These are phyloP conservation scores for Flaveria floridana DNA, from an alignment of 140 eudicot species.

Conservation along the genomic window DNA sequence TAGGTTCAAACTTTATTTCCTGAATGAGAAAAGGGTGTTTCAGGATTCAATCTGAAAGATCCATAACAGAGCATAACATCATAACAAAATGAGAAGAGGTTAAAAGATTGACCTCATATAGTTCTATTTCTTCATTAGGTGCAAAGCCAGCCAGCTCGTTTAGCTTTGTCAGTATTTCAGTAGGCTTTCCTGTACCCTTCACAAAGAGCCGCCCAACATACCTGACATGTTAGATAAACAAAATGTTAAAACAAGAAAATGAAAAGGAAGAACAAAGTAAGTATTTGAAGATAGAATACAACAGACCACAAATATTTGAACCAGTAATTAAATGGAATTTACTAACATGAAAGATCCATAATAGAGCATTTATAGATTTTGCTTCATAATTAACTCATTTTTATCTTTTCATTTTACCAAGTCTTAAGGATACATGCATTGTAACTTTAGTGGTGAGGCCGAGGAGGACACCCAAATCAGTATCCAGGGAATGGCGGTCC, in stretches of 20 bases:
- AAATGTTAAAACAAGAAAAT: not conserved
- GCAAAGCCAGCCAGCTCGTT: constrained; percentile 80
- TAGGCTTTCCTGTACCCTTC: constrained; percentile 63
- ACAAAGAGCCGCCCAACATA: constrained; percentile 78
- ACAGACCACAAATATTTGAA: not conserved
- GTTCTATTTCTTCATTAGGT: constrained; percentile 76
- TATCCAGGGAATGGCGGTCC: too few relatives aligned
- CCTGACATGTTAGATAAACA: constrained; percentile 30
- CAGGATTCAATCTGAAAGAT: constrained; percentile 6
- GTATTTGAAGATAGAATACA: not conserved
- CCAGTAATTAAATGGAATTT: not conserved
- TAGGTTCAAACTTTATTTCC: constrained; percentile 86
- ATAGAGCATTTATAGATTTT: not conserved
- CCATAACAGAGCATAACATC: not conserved
- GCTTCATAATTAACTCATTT: not conserved
- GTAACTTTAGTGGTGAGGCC: too few relatives aligned
- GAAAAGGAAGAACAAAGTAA: not conserved
- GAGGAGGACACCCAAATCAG: too few relatives aligned
- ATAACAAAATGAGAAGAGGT: not conserved
- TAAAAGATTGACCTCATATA: constrained; percentile 54
- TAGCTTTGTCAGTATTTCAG: constrained; percentile 56
- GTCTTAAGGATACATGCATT: too few relatives aligned
- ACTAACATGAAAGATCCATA: not conserved
- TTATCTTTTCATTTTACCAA: not conserved
- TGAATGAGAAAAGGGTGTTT: constrained; percentile 23